Percentiles rank a stretch among this genome's conserved stretches.
Evolutionary conservation across 495 filamentous ascomycete genomes (phyloP).

Genomic region (Annulohypoxylon stygium): DNA sequence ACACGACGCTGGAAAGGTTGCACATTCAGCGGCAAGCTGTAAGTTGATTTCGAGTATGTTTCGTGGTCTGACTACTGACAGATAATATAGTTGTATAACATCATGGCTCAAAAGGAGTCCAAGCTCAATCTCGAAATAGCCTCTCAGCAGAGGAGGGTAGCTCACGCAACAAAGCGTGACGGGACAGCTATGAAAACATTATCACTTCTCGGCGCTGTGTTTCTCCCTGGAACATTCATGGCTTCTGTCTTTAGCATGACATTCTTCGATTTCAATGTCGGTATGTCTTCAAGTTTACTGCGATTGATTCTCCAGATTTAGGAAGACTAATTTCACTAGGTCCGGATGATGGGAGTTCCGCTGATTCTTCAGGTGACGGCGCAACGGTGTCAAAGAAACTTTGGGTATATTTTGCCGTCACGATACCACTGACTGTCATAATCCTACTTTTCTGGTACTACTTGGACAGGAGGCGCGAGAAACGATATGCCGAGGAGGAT

Average conservation of each 20-base stretch:
- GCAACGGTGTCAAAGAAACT: constrained; percentile 57
- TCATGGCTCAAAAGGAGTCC: constrained; percentile 69
- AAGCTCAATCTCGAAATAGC: constrained; percentile 70
- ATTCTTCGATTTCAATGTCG: constrained; percentile 66
- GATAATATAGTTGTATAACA: constrained; percentile 63
- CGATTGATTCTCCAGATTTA: background rate
- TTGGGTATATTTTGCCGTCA: constrained; percentile 69
- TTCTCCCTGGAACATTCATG: constrained; percentile 67
- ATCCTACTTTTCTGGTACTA: constrained; percentile 63
- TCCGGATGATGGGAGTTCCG: constrained; percentile 23
- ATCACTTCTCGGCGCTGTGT: constrained; percentile 67
- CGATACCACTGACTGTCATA: constrained; percentile 61
- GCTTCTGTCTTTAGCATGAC: constrained; percentile 69
- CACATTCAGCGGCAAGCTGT: constrained; percentile 67
- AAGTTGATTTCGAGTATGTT: constrained; percentile 37
- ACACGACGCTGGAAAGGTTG: constrained; percentile 65
- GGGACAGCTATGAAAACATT: constrained; percentile 69
- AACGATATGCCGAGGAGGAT: constrained; percentile 60
- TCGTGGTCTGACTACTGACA: constrained; percentile 23
- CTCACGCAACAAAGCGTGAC: constrained; percentile 68
- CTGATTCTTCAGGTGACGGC: constrained; percentile 24
- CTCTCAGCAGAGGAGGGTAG: constrained; percentile 66
- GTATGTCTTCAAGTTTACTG: constrained; percentile 39
- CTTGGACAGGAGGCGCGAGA: constrained; percentile 62
- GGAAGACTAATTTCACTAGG: constrained; percentile 30